Percentiles rank a stretch among this genome's conserved stretches.
phyloP scores from a whole-genome alignment of 2,329 filamentous ascomycete species.

The Xylaria sp. region DNA sequence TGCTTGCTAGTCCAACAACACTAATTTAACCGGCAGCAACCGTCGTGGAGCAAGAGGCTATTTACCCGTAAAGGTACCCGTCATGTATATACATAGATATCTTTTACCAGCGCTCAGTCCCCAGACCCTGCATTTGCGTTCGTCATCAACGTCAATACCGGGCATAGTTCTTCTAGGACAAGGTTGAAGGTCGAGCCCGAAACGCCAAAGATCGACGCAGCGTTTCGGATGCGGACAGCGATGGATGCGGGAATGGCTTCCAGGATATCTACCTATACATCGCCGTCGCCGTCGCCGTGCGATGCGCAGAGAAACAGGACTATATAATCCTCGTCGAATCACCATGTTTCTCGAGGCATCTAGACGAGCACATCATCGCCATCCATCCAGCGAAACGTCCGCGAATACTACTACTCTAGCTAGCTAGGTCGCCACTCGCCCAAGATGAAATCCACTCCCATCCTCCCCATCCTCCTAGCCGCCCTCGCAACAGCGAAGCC shows the following conservation, averaged over 20 bases:
- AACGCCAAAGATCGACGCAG: conserved; percentile 10
- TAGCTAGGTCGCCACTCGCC: not conserved
- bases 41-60: conserved; percentile 6
- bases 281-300: no score
- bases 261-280: not conserved
- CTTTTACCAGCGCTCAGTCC: not conserved
- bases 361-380: not conserved
- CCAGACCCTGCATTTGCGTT: conserved; percentile 2
- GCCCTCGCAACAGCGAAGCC: not conserved
- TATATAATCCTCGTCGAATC: conserved; percentile 19
- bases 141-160: conserved; percentile 15
- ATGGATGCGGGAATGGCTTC: not conserved
- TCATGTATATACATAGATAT: conserved; percentile 14
- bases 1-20: not conserved
- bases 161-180: not conserved
- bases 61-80: conserved; percentile 22
- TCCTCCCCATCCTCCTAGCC: conserved; percentile 22
- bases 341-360: not conserved
- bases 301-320: not conserved
- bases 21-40: conserved; percentile 16
- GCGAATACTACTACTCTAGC: no score
- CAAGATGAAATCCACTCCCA: conserved; percentile 19
- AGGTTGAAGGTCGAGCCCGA: not conserved
- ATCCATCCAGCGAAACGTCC: not conserved
- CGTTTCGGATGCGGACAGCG: conserved; percentile 14